Percentiles rank a stretch among this genome's conserved stretches.
phyloP scores from a whole-genome alignment of 2,329 filamentous ascomycete species.

The Hymenotorrendiella dingleyae region DNA sequence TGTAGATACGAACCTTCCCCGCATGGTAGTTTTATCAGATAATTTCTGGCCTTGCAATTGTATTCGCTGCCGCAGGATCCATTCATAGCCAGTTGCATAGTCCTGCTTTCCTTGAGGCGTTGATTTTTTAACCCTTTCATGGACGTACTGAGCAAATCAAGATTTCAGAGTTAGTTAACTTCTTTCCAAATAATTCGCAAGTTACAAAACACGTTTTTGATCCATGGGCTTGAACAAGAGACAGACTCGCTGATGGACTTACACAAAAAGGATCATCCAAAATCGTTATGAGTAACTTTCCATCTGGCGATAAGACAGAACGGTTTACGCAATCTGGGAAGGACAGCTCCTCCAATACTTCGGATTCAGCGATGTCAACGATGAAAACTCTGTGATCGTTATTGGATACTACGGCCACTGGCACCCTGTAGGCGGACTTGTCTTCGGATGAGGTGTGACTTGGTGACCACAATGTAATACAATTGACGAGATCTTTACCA shows the following conservation, averaged over 20 bases:
- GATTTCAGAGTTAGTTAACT: no score
- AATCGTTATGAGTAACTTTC: constrained; percentile 71
- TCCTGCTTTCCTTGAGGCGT: constrained; percentile 20
- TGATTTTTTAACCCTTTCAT: constrained; percentile 43
- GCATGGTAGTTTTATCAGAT: constrained; percentile 47
- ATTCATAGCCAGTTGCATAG: constrained; percentile 36
- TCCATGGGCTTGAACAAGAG: no score
- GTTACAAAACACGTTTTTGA: no score
- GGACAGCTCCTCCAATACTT: constrained; percentile 63
- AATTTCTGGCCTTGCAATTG: constrained; percentile 53
- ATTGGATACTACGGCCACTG: constrained; percentile 73
- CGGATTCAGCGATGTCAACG: constrained; percentile 66
- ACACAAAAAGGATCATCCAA: constrained; percentile 81
- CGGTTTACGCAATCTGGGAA: constrained; percentile 89
- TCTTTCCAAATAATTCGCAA: no score
- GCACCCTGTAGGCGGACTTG: constrained; percentile 43
- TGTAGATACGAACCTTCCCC: no score
- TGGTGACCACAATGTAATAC: constrained; percentile 58
- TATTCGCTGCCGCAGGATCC: constrained; percentile 46
- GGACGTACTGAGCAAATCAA: constrained; percentile 89
- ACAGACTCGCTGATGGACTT: no score
- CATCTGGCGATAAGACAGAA: constrained; percentile 87
- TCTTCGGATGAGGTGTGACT: constrained; percentile 26
- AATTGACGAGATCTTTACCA: constrained; percentile 58
- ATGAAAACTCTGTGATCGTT: constrained; percentile 87